Base-by-base conservation (phyloP, 495 filamentous ascomycete species). In the Opeltia flavorubescens region DNA sequence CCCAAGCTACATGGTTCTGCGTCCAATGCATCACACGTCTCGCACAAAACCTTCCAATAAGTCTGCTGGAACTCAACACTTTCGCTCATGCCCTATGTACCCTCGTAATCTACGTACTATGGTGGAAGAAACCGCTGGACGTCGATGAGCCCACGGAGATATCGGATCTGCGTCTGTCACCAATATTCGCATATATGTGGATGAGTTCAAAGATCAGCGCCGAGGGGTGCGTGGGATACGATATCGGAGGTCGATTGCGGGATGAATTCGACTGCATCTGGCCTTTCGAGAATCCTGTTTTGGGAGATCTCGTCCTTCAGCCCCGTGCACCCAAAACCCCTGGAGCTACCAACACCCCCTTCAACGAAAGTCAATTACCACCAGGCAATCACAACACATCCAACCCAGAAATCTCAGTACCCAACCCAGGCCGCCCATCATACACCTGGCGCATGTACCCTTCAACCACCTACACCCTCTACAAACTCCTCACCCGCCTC, bases 101-200 rank as follows among this genome's bases (percentile, higher is more conserved):
- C 7, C 46, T 71, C 0, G 18, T 64, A 0, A 68, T 66, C 5
- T 69, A 65, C 15, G 50, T 50, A 5, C 52, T 66, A 39, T 73
- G 69, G 69, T 59, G 57, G 50, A 15, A 61, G 21, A 71, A 73
- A 36, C 67, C 69, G 1, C 48, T 56, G 13, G 56, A 67, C 28
- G 44, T 67, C 6, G 38, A 51, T 13, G 47, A 57, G 34, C 55
- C 60, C 2, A 58, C 43, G 5, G 6, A 57, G 17, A 31, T 55
- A 3, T 29, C 13, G 17, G 46, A 33, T n/a, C 15, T n/a, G 8
- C 28, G 21, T 3, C 13, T 20, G 25, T 17, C n/a, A 2, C 17
- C 29, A 11, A 40, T 53, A 2, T 25, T 24, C 12, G 50, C 52
- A 2, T 53, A 53, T 39, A 44, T 55, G 43, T 55, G 44, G 35